Conservation (phyloP, 1,284 basidiomycete genomes). For the Cryptococcus floricola region DNA sequence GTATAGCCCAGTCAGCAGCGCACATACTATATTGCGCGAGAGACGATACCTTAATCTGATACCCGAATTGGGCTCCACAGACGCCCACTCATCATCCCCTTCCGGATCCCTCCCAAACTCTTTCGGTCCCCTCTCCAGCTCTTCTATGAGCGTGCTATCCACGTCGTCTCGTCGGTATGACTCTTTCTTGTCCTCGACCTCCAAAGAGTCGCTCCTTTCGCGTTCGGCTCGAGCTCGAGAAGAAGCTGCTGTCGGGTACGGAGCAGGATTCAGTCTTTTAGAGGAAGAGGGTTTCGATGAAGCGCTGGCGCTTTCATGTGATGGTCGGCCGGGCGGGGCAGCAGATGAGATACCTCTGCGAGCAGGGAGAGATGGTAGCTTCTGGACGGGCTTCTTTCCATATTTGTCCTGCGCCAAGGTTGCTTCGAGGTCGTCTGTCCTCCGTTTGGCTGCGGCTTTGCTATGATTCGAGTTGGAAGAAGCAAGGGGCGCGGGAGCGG, state of each 20-base stretch:
- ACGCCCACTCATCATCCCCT: conserved; percentile 57
- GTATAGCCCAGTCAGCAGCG: neutral
- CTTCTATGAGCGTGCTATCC: conserved; percentile 66
- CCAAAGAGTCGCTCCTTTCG: neutral
- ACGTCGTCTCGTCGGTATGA: conserved; percentile 53
- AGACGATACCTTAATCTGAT: conserved; percentile 68
- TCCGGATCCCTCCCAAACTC: conserved; percentile 53
- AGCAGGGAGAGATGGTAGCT: neutral
- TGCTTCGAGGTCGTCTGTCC: too few relatives aligned
- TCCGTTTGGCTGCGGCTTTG: too few relatives aligned
- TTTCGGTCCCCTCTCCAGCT: conserved; percentile 68
- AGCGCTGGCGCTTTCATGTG: neutral
- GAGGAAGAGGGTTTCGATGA: neutral
- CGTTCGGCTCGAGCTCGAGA: neutral
- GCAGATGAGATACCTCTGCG: neutral
- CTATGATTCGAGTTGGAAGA: too few relatives aligned
- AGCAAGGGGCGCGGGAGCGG: too few relatives aligned
- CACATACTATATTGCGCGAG: neutral
- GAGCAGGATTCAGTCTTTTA: neutral
- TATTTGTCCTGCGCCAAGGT: too few relatives aligned
- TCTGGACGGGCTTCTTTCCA: neutral
- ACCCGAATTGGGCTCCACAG: conserved; percentile 79
- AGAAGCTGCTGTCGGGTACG: neutral
- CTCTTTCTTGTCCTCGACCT: neutral
- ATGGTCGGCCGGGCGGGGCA: neutral